Conservation (phyloP, 2,329 filamentous ascomycete genomes). For the Zymoseptoria passerinii region DNA sequence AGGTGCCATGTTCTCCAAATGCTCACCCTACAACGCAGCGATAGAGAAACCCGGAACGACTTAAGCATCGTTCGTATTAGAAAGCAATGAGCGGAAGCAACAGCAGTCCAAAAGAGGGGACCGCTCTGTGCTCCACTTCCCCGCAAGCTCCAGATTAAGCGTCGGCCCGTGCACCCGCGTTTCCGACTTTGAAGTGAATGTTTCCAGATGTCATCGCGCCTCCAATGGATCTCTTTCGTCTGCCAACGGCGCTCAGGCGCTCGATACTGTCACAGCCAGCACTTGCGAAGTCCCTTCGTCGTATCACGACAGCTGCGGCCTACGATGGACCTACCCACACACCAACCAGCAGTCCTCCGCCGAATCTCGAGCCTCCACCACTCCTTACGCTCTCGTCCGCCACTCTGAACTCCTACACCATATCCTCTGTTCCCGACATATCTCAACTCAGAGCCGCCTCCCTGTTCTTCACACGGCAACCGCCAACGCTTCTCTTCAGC, state of each 20-base stretch:
- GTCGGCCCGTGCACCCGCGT: neutral
- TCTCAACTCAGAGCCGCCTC: conserved; percentile 35
- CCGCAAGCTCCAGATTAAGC: neutral
- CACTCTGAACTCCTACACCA: conserved; percentile 28
- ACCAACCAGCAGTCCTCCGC: neutral
- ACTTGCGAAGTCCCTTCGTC: neutral
- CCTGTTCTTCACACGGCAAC: conserved; percentile 40
- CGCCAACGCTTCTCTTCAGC: conserved; percentile 51
- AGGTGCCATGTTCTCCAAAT: conserved; percentile 4
- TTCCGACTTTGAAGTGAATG: conserved; percentile 1
- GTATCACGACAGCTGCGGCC: conserved; percentile 1
- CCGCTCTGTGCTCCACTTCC: neutral
- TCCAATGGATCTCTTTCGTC: conserved; percentile 22
- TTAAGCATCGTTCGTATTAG: neutral
- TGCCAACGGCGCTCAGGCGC: conserved; percentile 20
- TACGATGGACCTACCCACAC: conserved; percentile 3
- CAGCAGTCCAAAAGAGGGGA: neutral
- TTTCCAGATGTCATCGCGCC: neutral
- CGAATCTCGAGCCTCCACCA: neutral
- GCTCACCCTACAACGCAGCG: neutral
- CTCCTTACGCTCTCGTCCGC: conserved; percentile 23
- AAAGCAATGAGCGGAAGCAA: too few relatives aligned
- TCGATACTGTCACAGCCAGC: conserved; percentile 5
- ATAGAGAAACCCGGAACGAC: neutral
- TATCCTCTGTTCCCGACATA: conserved; percentile 24